Percentiles rank a stretch among this genome's conserved stretches.
Evolutionary conservation across 352 stramenopile species (phyloP).

Genomic region (Ochromonadaceae sp.): DNA sequence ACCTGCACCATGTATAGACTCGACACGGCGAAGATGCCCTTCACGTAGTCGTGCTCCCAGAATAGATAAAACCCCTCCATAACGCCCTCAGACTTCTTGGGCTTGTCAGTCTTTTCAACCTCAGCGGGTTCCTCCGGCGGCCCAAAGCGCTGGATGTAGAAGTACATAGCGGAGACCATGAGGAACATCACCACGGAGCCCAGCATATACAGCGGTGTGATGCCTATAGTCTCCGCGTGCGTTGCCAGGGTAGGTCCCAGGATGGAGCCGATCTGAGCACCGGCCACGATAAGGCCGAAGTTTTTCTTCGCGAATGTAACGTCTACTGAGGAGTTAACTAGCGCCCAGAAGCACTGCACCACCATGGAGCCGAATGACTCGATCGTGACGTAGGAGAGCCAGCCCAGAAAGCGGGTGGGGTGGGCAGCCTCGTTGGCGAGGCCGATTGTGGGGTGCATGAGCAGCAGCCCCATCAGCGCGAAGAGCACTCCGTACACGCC

Average conservation of each 20-base stretch:
- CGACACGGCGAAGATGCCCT: conserved; percentile 52
- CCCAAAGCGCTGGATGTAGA: conserved; percentile 52
- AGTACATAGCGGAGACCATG: conserved; percentile 50
- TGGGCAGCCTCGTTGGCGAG: conserved; percentile 42
- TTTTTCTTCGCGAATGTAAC: conserved; percentile 53
- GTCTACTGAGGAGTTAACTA: conserved; percentile 57
- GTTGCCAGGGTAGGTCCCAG: conserved; percentile 50
- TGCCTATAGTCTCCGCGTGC: conserved; percentile 35
- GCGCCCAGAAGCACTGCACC: conserved; percentile 61
- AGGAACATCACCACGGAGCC: conserved; percentile 46
- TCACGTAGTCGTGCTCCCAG: conserved; percentile 57
- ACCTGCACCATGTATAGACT: conserved; percentile 69
- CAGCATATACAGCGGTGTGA: conserved; percentile 45
- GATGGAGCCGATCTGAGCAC: conserved; percentile 53
- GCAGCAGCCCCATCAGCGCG: conserved; percentile 37
- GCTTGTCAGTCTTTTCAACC: background rate
- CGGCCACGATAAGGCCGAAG: conserved; percentile 61
- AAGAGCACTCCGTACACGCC: conserved; percentile 54
- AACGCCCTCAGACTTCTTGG: conserved; percentile 37
- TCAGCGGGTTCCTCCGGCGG: conserved; percentile 18
- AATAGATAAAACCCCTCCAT: conserved; percentile 59
- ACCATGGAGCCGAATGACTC: conserved; percentile 64
- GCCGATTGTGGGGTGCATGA: conserved; percentile 48
- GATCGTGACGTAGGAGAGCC: conserved; percentile 60
- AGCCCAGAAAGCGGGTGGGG: conserved; percentile 46